Evolutionary conservation across 805 yeast species (phyloP).

Genomic region (Metschnikowia noctiluminum): DNA sequence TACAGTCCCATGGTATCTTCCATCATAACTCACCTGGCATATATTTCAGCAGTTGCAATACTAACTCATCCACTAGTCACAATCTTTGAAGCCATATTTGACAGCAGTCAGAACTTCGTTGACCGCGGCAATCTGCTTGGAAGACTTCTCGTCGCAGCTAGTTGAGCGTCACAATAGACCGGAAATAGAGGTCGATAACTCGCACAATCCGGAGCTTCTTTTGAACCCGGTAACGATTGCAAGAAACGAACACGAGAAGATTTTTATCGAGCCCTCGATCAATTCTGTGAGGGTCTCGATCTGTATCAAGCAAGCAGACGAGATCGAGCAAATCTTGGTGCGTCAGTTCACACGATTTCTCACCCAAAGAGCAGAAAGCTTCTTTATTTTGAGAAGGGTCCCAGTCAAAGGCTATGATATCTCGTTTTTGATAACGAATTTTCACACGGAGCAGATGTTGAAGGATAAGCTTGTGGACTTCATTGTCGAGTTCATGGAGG

Average conservation of each 20-base stretch:
- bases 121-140: slow-evolving; percentile 88
- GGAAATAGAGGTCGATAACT: slow-evolving; percentile 82
- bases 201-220: slow-evolving; percentile 71
- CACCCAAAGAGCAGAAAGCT: slow-evolving; percentile 93
- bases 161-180: slow-evolving; percentile 98
- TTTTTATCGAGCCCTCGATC: slow-evolving; percentile 89
- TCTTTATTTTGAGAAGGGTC: slow-evolving; percentile 83
- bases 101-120: slow-evolving; percentile 91
- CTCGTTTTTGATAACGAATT: slow-evolving; percentile 87
- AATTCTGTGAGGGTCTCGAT: slow-evolving; percentile 89
- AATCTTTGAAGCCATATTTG: slow-evolving; percentile 92
- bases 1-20: too few species aligned
- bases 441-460: slow-evolving; percentile 93
- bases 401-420: slow-evolving; percentile 92
- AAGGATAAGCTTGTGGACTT: slow-evolving; percentile 94
- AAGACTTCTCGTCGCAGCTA: slow-evolving; percentile 90
- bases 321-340: slow-evolving; percentile 89
- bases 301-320: slow-evolving; percentile 95
- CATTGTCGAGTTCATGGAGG: slow-evolving; percentile 98
- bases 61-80: slow-evolving; percentile 55
- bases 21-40: neutral
- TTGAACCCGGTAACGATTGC: slow-evolving; percentile 87
- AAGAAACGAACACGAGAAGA: slow-evolving; percentile 90
- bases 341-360: slow-evolving; percentile 92
- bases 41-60: too few species aligned